Evolutionary conservation across 2,329 filamentous ascomycete genomes (phyloP).

Genomic region (Dothidotthia symphoricarpi): DNA sequence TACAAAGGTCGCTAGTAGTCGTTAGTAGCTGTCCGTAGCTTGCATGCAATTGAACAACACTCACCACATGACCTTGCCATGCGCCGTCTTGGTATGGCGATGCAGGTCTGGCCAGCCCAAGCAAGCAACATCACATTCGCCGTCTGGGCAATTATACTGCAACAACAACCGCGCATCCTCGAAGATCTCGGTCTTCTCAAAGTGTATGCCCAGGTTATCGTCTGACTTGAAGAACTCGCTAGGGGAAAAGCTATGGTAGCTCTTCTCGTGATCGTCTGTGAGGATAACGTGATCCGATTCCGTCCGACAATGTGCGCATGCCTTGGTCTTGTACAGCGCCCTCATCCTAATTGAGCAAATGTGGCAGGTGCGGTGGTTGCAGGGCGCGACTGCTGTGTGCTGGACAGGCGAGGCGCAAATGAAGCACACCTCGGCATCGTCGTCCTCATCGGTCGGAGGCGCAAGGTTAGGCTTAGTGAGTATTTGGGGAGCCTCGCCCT

Average conservation of each 20-base stretch:
- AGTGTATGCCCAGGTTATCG: slow-evolving; percentile 85
- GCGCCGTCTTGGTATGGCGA: slow-evolving; percentile 75
- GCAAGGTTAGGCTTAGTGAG: slow-evolving; percentile 7
- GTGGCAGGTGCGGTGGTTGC: slow-evolving; percentile 95
- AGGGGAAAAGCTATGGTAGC: slow-evolving; percentile 77
- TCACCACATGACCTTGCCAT: slow-evolving; percentile 82
- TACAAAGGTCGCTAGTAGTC: slow-evolving; percentile 69
- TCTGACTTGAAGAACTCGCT: slow-evolving; percentile 75
- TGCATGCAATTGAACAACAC: slow-evolving; percentile 21
- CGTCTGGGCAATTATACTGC: slow-evolving; percentile 91
- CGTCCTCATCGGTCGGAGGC: slow-evolving; percentile 29
- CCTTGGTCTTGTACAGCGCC: slow-evolving; percentile 92
- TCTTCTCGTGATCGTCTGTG: slow-evolving; percentile 78
- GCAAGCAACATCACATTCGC: slow-evolving; percentile 79
- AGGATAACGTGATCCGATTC: slow-evolving; percentile 83
- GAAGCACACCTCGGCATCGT: slow-evolving; percentile 78
- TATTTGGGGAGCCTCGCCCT: slow-evolving; percentile 5
- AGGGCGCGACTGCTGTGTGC: slow-evolving; percentile 85
- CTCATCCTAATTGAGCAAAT: slow-evolving; percentile 90
- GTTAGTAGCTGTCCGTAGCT: slow-evolving; percentile 7
- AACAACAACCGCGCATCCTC: slow-evolving; percentile 86
- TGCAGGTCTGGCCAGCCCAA: slow-evolving; percentile 76
- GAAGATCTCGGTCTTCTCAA: slow-evolving; percentile 83
- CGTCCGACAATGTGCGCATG: slow-evolving; percentile 91
- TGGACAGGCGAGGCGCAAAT: slow-evolving; percentile 91